Percentiles rank a stretch among this genome's conserved stretches.
phyloP scores from a whole-genome alignment of 2,329 filamentous ascomycete genomes.

The Lasiodiplodia theobromae region DNA sequence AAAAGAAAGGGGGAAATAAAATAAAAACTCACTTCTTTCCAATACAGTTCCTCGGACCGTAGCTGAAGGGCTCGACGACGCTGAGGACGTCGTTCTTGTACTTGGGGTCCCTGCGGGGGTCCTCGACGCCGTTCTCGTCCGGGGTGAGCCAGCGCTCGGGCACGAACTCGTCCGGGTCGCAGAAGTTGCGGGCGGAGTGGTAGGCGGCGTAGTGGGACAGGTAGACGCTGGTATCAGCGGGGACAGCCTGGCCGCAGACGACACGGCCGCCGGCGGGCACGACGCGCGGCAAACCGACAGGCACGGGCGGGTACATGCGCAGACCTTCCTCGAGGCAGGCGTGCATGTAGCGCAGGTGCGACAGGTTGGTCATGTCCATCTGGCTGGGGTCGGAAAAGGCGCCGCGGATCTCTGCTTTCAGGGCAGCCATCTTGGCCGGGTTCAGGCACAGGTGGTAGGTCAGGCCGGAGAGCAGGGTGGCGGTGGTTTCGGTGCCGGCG shows the following conservation, averaged over 20 bases:
- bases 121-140: constrained; percentile 24
- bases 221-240: constrained; percentile 35
- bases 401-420: constrained; percentile 41
- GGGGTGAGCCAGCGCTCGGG: constrained; percentile 52
- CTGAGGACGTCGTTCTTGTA: constrained; percentile 41
- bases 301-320: constrained; percentile 52
- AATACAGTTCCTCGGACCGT: constrained; percentile 50
- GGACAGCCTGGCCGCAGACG: constrained; percentile 47
- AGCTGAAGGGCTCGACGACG: constrained; percentile 54
- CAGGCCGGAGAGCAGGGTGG: constrained; percentile 49
- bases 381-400: constrained; percentile 40
- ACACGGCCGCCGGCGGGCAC: constrained; percentile 46
- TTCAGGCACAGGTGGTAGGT: constrained; percentile 45
- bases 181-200: constrained; percentile 41
- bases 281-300: constrained; percentile 43
- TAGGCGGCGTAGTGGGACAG: constrained; percentile 30
- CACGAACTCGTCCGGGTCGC: constrained; percentile 43
- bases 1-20: not conserved
- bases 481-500: constrained; percentile 56
- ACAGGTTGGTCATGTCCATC: constrained; percentile 43
- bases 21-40: constrained; percentile 45
- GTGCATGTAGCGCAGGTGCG: constrained; percentile 45
- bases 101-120: not conserved
- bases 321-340: constrained; percentile 52
- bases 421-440: constrained; percentile 36